A percentile compares a stretch with the other conserved stretches of the same genome.
Conservation (phyloP, 768 basidiomycete species). For the Hemileccinum impolitum region DNA sequence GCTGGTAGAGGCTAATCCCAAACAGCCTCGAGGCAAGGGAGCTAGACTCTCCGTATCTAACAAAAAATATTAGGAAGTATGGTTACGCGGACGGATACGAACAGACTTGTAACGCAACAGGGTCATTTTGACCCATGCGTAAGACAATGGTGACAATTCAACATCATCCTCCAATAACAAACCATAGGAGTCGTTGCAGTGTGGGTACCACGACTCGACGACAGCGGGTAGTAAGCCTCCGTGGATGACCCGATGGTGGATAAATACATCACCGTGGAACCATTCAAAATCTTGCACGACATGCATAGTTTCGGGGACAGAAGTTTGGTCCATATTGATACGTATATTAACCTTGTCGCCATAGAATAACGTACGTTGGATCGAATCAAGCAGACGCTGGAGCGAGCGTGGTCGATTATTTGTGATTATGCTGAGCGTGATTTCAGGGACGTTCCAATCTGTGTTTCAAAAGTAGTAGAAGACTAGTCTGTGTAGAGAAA, state of each 20-base stretch:
- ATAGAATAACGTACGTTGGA: slow-evolving; percentile 56
- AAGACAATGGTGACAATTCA: slow-evolving; percentile 80
- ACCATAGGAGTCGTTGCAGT: slow-evolving; percentile 68
- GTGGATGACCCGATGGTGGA: slow-evolving; percentile 73
- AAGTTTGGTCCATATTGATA: slow-evolving; percentile 74
- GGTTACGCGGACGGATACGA: not conserved
- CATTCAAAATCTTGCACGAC: slow-evolving; percentile 53
- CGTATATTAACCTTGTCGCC: slow-evolving; percentile 64
- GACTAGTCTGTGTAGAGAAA: slow-evolving; percentile 9
- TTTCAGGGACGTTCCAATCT: slow-evolving; percentile 74
- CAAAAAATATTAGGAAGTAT: not conserved
- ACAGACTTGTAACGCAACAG: slow-evolving; percentile 68
- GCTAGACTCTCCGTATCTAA: slow-evolving; percentile 51
- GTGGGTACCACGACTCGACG: slow-evolving; percentile 88
- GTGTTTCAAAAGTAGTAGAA: slow-evolving; percentile 7
- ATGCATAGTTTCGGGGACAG: slow-evolving; percentile 57
- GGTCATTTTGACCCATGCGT: slow-evolving; percentile 82
- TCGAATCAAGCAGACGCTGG: slow-evolving; percentile 59
- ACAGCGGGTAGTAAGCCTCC: slow-evolving; percentile 80
- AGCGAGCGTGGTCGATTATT: slow-evolving; percentile 74
- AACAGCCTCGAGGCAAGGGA: slow-evolving; percentile 52
- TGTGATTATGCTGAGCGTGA: slow-evolving; percentile 76
- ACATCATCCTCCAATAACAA: slow-evolving; percentile 84
- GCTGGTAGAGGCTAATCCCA: slow-evolving; percentile 85
- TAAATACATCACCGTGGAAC: slow-evolving; percentile 53